Evolutionary conservation across 192 early-diverging fungal species (phyloP).

Genomic region (Fimicolochytrium jonesii): DNA sequence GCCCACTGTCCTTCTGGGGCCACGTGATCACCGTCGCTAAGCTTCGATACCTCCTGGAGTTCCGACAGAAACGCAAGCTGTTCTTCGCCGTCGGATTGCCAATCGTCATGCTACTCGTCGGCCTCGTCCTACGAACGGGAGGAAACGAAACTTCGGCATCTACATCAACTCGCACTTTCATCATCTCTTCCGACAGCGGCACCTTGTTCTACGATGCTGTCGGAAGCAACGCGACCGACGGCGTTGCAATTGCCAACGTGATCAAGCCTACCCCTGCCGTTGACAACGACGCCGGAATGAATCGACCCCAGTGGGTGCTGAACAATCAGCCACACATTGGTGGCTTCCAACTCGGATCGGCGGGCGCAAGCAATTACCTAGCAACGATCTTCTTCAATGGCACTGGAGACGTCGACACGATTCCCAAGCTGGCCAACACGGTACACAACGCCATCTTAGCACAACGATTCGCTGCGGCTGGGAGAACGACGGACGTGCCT

Average conservation of each 20-base stretch:
- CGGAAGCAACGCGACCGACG: background rate
- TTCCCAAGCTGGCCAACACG: background rate
- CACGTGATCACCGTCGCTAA: conserved; percentile 13
- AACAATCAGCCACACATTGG: background rate
- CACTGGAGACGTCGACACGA: background rate
- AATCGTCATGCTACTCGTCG: conserved; percentile 16
- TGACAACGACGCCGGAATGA: background rate
- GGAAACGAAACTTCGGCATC: no score
- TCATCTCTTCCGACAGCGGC: background rate
- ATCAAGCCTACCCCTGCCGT: background rate
- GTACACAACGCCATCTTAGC: background rate
- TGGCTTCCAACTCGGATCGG: background rate
- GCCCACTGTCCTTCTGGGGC: background rate
- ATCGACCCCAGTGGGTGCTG: background rate
- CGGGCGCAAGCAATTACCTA: background rate
- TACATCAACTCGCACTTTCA: background rate
- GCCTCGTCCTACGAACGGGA: background rate
- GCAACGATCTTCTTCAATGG: background rate
- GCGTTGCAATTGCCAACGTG: background rate
- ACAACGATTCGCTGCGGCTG: background rate
- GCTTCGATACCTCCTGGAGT: conserved; percentile 18
- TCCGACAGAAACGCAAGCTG: conserved; percentile 26
- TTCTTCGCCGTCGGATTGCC: conserved; percentile 31
- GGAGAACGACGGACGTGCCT: no score
- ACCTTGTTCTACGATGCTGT: background rate